Evolutionary conservation across 768 basidiomycete species (phyloP).

Genomic region (Lactarius sp.): DNA sequence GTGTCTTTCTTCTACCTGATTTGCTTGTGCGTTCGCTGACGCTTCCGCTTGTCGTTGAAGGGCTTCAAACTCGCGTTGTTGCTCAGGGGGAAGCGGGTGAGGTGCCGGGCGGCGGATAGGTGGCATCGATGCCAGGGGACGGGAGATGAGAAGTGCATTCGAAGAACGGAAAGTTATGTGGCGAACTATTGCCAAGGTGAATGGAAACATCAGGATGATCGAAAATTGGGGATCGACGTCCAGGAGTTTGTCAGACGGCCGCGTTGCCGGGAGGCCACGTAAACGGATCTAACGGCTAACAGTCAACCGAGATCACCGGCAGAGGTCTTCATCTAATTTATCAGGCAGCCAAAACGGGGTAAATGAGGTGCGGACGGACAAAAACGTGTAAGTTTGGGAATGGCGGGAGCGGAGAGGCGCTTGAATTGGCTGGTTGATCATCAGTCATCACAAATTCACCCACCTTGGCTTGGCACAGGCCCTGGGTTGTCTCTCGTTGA

Average conservation of each 20-base stretch:
- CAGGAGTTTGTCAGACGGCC: not conserved
- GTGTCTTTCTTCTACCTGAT: constrained; percentile 49
- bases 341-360: no score
- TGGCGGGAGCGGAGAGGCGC: not conserved
- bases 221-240: no score
- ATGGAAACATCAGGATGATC: no score
- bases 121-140: constrained; percentile 30
- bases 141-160: not conserved
- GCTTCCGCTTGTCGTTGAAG: constrained; percentile 60
- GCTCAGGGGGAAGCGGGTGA: constrained; percentile 63
- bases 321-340: not conserved
- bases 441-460: constrained; percentile 15
- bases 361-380: no score
- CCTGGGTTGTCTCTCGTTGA: constrained; percentile 1
- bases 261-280: constrained; percentile 7
- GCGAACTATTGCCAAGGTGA: not conserved
- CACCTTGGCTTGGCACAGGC: not conserved
- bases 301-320: not conserved
- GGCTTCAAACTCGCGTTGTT: constrained; percentile 86
- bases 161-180: not conserved
- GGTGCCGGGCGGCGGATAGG: constrained; percentile 59
- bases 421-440: not conserved
- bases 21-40: constrained; percentile 26
- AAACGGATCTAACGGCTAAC: not conserved
- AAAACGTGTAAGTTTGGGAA: no score